Evolutionary conservation across 225 moss, liverwort and hornwort species (phyloP).

Genomic region (Asterella californica): DNA sequence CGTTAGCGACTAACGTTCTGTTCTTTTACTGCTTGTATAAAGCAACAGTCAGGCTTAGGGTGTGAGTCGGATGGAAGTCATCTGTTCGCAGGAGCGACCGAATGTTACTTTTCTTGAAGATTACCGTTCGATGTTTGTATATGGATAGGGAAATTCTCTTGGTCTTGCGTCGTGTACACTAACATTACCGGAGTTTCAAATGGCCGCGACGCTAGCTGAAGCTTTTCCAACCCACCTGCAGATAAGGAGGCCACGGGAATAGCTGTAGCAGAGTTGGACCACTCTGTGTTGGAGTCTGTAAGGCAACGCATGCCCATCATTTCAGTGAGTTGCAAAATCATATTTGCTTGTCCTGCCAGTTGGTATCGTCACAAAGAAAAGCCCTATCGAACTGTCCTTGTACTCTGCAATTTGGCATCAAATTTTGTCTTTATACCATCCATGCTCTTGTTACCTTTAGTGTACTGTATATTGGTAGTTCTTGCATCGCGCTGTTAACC

Average conservation of each 20-base stretch:
- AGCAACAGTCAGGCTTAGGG: background rate
- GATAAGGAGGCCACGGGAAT: constrained; percentile 78
- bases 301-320: constrained; percentile 77
- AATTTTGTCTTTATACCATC: no score
- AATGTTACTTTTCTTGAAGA: background rate
- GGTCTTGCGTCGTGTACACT: background rate
- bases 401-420: no score
- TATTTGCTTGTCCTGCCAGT: background rate
- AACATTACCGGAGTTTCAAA: background rate
- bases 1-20: background rate
- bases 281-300: constrained; percentile 46
- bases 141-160: no score
- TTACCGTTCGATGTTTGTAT: background rate
- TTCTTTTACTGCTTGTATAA: background rate
- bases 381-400: background rate
- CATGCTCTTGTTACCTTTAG: no score
- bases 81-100: background rate
- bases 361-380: background rate
- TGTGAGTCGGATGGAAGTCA: background rate
- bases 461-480: no score
- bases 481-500: no score
- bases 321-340: constrained; percentile 35
- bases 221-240: constrained; percentile 34
- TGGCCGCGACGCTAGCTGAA: background rate
- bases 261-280: constrained; percentile 85